These are phyloP conservation scores for Brassica hybrid DNA, from an alignment of 441 rosid species.

Conservation along the genomic window DNA sequence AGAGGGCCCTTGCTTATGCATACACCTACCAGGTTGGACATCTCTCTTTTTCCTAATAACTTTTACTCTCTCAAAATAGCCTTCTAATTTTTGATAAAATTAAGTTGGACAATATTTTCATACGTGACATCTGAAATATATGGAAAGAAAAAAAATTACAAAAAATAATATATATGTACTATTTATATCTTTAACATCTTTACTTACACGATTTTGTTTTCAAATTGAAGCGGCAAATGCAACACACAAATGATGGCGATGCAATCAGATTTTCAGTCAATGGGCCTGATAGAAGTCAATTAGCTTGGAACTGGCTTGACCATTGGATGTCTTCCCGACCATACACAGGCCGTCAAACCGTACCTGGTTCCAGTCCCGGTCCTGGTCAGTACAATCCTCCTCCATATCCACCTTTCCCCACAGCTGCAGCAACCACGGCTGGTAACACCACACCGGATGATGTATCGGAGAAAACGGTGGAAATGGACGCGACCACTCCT, in stretches of 20 bases:
- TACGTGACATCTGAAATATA: too few relatives aligned
- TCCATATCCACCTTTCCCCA: conserved; percentile 53
- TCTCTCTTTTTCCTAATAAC: neutral
- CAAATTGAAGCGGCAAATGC: conserved; percentile 45
- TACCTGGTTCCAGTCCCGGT: conserved; percentile 28
- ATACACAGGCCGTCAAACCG: conserved; percentile 45
- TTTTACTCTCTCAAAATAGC: neutral
- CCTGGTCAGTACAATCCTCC: conserved; percentile 45
- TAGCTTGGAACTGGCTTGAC: conserved; percentile 96
- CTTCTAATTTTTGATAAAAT: neutral
- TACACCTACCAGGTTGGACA: conserved; percentile 75
- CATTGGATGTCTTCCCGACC: conserved; percentile 93
- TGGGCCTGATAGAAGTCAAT: conserved; percentile 58
- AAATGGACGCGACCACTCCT: conserved; percentile 61
- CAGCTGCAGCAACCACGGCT: conserved; percentile 44
- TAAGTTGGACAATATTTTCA: neutral
- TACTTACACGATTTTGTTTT: neutral
- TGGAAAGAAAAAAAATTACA: too few relatives aligned
- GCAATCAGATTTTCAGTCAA: conserved; percentile 35
- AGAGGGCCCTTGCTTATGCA: conserved; percentile 94
- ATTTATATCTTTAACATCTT: neutral
- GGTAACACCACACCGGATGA: conserved; percentile 54
- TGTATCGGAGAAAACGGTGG: conserved; percentile 83
- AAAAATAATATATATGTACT: too few relatives aligned
- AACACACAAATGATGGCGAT: conserved; percentile 46